Base-by-base conservation (phyloP, 805 yeast species). In the Suhomyces canberraensis region DNA sequence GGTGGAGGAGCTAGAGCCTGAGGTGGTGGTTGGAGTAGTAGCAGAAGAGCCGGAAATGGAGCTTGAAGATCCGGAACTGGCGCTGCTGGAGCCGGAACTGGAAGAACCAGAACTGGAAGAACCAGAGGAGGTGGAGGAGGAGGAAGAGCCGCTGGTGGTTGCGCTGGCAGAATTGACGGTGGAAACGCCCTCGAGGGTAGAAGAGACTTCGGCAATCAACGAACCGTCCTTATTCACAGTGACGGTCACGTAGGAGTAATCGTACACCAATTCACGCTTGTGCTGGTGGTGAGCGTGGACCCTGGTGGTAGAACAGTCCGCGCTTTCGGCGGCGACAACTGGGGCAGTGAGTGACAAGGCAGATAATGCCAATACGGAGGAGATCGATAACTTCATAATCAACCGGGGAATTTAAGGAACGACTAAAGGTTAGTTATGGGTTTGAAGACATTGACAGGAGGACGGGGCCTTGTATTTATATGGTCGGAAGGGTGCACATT, bases 251-350 rank as follows among this genome's bases (percentile, higher is more conserved):
- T 64, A 58, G 24, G 69, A 73, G 44, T 71, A 71, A 51, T 71
- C 75, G 42, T 71, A 66, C 29, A 75, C 82, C 45, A 71, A 73
- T 31, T 76, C 81, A 66, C 78, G 73, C 61, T 69, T 78, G 61
- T 73, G 81, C 57, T 64, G 75, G 64, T 73, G 81, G 66, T 81
- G 84, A 40, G 71, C 70, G 64, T 79, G 85, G 53, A 60, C 58
- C 37, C 56, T 59, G 52, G 69, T 62, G 39, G 72, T 61, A 52
- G 68, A 55, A 45, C 74, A 71, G 42, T 56, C 69, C 13, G 47
- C 51, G 33, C 44, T 51, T 16, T 36, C 47, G 15, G 57, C 51
- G 31, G 60, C 58, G 13, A 51, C 52, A 16, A 56, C 50, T 15
- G 63, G 58, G 15, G 51, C 50, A 26, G 51, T 46, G 16, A 35